These are phyloP conservation scores for Hanseniaspora lachancei DNA, from an alignment of 805 yeast genomes.

Conservation along the genomic window DNA sequence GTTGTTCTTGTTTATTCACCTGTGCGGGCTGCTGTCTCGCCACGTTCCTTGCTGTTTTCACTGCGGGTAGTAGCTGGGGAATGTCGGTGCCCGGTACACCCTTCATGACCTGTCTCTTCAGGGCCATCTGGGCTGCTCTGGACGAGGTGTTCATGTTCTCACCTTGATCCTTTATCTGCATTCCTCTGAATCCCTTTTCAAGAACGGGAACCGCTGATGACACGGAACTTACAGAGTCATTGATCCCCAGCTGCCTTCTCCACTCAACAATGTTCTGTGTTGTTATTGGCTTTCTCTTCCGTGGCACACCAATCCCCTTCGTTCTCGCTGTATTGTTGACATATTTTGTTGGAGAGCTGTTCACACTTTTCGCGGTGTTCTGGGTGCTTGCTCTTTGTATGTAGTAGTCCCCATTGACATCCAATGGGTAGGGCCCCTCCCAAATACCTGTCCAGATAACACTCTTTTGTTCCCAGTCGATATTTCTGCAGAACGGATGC, in stretches of 20 bases:
- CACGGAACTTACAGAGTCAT: slow-evolving; percentile 9
- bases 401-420: background rate
- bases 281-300: slow-evolving; percentile 24
- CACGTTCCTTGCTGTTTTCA: background rate
- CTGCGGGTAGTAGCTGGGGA: background rate
- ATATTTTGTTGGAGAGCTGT: slow-evolving; percentile 6
- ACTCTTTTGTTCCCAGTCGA: slow-evolving; percentile 55
- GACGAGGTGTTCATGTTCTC: background rate
- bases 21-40: background rate
- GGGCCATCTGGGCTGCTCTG: slow-evolving; percentile 7
- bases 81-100: slow-evolving; percentile 1
- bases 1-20: background rate
- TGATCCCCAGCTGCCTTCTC: slow-evolving; percentile 26
- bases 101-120: slow-evolving; percentile 7
- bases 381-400: background rate
- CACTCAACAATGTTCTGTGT: slow-evolving; percentile 29
- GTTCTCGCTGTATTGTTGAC: background rate
- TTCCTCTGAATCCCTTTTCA: background rate
- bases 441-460: slow-evolving; percentile 68
- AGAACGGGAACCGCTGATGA: background rate
- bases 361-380: slow-evolving; percentile 14
- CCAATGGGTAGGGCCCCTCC: slow-evolving; percentile 31
- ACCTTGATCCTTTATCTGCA: background rate
- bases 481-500: slow-evolving; percentile 57
- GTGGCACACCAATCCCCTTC: slow-evolving; percentile 11